Conservation (phyloP, 257 asterid genomes). For the Schizonepeta tenuifolia region DNA sequence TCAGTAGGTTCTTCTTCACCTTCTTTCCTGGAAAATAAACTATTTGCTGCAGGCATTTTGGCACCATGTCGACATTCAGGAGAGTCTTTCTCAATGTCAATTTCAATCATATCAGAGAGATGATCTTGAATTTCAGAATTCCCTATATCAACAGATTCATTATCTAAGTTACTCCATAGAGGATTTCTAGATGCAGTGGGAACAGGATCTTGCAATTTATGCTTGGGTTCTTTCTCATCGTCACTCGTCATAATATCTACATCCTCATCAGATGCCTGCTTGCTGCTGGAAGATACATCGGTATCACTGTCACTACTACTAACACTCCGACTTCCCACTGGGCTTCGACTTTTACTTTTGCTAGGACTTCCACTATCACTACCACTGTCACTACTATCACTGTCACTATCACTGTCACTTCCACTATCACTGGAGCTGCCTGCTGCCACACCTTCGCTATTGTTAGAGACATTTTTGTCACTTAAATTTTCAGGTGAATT, state of each 20-base stretch:
- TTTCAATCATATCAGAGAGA: slow-evolving; percentile 57
- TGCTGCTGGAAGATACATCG: slow-evolving; percentile 83
- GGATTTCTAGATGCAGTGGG: slow-evolving; percentile 52
- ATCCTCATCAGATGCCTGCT: slow-evolving; percentile 92
- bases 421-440: slow-evolving; percentile 74
- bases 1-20: slow-evolving; percentile 49
- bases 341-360: slow-evolving; percentile 73
- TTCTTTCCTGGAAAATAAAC: slow-evolving; percentile 51
- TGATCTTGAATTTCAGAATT: slow-evolving; percentile 53
- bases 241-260: slow-evolving; percentile 85
- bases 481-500: slow-evolving; percentile 52
- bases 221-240: slow-evolving; percentile 62
- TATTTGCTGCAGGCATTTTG: slow-evolving; percentile 43
- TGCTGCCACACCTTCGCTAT: slow-evolving; percentile 51
- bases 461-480: slow-evolving; percentile 56
- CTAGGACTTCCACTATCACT: slow-evolving; percentile 75
- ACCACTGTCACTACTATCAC: slow-evolving; percentile 66
- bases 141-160: slow-evolving; percentile 54
- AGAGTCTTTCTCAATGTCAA: slow-evolving; percentile 72
- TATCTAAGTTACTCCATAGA: slow-evolving; percentile 50
- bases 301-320: slow-evolving; percentile 90
- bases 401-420: slow-evolving; percentile 71
- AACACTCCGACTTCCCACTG: slow-evolving; percentile 68
- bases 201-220: slow-evolving; percentile 49
- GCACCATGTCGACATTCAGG: slow-evolving; percentile 49